These are phyloP conservation scores for Mesembryanthemum crystallinum DNA, from an alignment of 148 eudicot species.

Conservation along the genomic window DNA sequence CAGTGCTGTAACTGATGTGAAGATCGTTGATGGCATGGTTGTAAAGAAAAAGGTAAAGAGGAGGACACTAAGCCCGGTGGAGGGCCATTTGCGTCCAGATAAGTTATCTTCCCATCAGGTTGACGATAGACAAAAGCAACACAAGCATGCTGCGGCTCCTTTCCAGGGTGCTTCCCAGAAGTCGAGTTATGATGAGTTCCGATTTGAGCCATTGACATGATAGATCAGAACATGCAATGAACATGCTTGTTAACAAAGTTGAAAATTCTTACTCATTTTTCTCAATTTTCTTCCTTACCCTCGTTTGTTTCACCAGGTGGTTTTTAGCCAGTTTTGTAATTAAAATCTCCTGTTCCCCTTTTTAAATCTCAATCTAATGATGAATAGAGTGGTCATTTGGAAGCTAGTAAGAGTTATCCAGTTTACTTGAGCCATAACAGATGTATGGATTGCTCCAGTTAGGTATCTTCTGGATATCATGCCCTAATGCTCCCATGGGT, in stretches of 20 bases:
- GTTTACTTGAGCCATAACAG: not conserved
- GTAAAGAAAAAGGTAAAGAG: constrained; percentile 70
- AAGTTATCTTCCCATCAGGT: constrained; percentile 35
- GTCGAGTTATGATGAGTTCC: constrained; percentile 28
- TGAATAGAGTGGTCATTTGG: constrained; percentile 9
- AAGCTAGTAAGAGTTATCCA: not conserved
- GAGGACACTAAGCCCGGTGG: constrained; percentile 49
- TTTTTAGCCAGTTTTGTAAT: constrained; percentile 34
- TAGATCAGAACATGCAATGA: constrained; percentile 5
- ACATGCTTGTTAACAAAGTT: constrained; percentile 25
- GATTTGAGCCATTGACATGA: constrained; percentile 43
- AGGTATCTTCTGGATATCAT: not conserved
- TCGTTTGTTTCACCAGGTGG: constrained; percentile 17
- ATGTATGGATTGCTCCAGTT: too few species aligned
- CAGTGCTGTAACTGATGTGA: constrained; percentile 27
- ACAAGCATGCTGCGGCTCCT: constrained; percentile 36
- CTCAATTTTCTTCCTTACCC: constrained; percentile 9
- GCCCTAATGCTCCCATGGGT: not conserved
- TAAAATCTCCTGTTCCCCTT: not conserved
- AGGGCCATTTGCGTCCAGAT: constrained; percentile 39
- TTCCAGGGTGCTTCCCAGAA: constrained; percentile 31
- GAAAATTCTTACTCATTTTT: constrained; percentile 14
- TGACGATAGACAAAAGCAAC: constrained; percentile 47
- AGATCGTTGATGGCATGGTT: constrained; percentile 29
- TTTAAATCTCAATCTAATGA: constrained; percentile 1